A percentile compares a stretch with the other conserved stretches of the same genome.
These are phyloP conservation scores for Calonectria honghensis DNA, from an alignment of 2,329 filamentous ascomycete species.

Conservation along the genomic window DNA sequence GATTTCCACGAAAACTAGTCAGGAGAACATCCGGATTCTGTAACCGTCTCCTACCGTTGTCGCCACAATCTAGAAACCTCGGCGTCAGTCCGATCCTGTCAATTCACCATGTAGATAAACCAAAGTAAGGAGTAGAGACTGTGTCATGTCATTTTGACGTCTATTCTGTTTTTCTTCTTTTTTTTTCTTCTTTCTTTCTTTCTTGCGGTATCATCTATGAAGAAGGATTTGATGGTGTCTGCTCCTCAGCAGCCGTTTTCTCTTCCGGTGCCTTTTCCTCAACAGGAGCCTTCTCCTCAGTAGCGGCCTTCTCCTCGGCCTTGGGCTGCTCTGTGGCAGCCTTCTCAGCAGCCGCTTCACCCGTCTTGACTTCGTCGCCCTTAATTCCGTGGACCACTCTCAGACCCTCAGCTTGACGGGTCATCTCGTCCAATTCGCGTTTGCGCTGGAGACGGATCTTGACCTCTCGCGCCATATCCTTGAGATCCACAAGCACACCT, in stretches of 20 bases:
- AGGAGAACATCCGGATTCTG: conserved; percentile 16
- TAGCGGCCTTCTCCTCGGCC: conserved; percentile 24
- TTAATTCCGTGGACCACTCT: conserved; percentile 69
- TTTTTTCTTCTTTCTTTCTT: conserved; percentile 20
- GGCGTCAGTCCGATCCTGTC: not conserved
- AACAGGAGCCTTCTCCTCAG: conserved; percentile 12
- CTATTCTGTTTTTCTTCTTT: not conserved
- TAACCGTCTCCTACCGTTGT: not conserved
- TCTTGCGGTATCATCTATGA: conserved; percentile 33
- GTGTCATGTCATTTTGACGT: not conserved
- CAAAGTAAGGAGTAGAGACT: no score
- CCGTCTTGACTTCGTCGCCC: conserved; percentile 60
- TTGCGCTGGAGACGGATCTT: conserved; percentile 67
- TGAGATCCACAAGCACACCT: conserved; percentile 82
- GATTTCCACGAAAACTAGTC: not conserved
- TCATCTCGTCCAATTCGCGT: conserved; percentile 65
- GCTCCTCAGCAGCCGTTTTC: conserved; percentile 30
- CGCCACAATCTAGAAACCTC: not conserved
- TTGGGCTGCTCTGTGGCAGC: conserved; percentile 3
- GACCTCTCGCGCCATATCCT: conserved; percentile 78
- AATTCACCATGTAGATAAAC: not conserved
- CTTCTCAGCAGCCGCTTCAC: conserved; percentile 45
- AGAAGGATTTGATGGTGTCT: conserved; percentile 30
- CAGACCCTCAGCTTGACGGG: conserved; percentile 65
- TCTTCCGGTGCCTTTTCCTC: conserved; percentile 11